Conservation (phyloP, 2,329 filamentous ascomycete genomes). For the Phaeomoniella chlamydospora region DNA sequence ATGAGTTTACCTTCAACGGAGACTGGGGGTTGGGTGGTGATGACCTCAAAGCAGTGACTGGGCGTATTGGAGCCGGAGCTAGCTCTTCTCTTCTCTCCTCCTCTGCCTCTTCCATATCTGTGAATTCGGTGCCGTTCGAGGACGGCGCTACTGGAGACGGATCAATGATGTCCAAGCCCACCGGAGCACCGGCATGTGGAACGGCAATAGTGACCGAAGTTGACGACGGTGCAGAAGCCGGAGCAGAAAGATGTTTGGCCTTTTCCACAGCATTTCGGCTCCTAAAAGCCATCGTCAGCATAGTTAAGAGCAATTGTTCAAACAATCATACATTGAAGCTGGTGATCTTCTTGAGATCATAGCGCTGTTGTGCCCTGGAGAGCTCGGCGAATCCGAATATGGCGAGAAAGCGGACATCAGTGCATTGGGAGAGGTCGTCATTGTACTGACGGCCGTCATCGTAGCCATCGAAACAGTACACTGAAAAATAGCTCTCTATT, state of each 20-base stretch:
- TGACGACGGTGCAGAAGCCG: constrained; percentile 27
- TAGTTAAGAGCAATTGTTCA: background rate
- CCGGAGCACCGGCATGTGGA: constrained; percentile 37
- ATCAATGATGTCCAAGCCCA: constrained; percentile 49
- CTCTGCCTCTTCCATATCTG: constrained; percentile 70
- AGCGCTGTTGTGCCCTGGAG: constrained; percentile 32
- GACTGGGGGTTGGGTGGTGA: constrained; percentile 1
- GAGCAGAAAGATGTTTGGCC: constrained; percentile 18
- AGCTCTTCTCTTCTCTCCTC: constrained; percentile 40
- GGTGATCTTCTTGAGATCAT: constrained; percentile 39
- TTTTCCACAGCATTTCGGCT: constrained; percentile 4
- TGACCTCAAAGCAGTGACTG: background rate
- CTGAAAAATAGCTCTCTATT: too few species aligned
- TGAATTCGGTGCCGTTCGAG: constrained; percentile 68
- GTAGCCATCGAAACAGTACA: background rate
- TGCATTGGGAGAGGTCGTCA: constrained; percentile 48
- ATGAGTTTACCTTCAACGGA: constrained; percentile 1
- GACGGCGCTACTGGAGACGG: constrained; percentile 60
- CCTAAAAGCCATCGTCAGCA: constrained; percentile 1
- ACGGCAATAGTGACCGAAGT: constrained; percentile 22
- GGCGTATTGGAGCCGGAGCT: background rate
- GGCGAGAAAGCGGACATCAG: constrained; percentile 39
- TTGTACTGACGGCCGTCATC: constrained; percentile 46
- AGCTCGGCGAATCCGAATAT: constrained; percentile 40
- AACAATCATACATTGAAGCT: constrained; percentile 28